Evolutionary conservation across 1,284 basidiomycete species (phyloP).

Genomic region (Ceratobasidium sp.): DNA sequence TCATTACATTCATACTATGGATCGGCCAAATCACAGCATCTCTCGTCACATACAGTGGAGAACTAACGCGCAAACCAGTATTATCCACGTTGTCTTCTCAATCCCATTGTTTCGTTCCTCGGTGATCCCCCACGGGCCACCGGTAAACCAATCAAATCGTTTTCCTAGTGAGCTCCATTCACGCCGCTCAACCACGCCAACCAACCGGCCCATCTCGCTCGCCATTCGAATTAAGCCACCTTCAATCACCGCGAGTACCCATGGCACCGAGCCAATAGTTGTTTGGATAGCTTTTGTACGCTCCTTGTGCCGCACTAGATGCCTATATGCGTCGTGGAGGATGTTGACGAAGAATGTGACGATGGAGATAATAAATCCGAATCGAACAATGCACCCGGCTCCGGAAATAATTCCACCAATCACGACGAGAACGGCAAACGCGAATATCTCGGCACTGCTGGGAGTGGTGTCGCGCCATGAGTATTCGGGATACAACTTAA

Average conservation of each 20-base stretch:
- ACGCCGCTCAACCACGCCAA: conserved; percentile 64
- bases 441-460: conserved; percentile 64
- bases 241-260: conserved; percentile 65
- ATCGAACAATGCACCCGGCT: conserved; percentile 54
- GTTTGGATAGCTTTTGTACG: conserved; percentile 59
- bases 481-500: conserved; percentile 65
- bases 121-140: conserved; percentile 55
- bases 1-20: no score
- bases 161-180: conserved; percentile 61
- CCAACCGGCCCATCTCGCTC: conserved; percentile 66
- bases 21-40: no score
- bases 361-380: no score
- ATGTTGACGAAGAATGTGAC: conserved; percentile 63
- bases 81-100: background rate
- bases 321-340: conserved; percentile 65
- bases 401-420: conserved; percentile 47
- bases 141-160: conserved; percentile 72
- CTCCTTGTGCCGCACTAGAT: conserved; percentile 62
- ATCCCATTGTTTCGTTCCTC: conserved; percentile 24
- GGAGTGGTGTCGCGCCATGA: conserved; percentile 65
- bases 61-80: background rate
- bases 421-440: conserved; percentile 47
- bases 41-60: no score
- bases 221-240: conserved; percentile 67
- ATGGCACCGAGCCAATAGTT: conserved; percentile 58